Conservation (phyloP, 163 green algal genomes). For the Chlamydomonas reinhardtii region DNA sequence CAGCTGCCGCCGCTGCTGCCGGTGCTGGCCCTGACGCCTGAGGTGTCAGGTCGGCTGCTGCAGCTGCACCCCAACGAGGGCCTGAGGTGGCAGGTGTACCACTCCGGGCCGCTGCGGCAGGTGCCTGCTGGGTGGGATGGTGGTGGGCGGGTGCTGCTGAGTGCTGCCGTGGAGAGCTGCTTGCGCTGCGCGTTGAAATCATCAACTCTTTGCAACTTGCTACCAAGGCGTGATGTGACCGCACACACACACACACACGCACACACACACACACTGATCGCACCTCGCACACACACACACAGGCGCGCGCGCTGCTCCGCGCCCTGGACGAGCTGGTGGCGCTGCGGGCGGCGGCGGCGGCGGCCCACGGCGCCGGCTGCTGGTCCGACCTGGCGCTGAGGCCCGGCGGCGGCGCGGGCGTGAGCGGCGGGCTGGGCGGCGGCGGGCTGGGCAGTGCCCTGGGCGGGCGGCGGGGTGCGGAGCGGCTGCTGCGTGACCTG, state of each 20-base stretch:
- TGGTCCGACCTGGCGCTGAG: constrained; percentile 19
- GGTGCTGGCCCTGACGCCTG: constrained; percentile 7
- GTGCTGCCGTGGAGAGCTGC: too few species aligned
- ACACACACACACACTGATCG: too few species aligned
- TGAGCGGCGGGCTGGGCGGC: neutral
- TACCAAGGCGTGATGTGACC: too few species aligned
- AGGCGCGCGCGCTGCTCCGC: constrained; percentile 18
- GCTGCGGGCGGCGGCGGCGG: constrained; percentile 8
- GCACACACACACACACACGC: too few species aligned
- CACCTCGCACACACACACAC: too few species aligned
- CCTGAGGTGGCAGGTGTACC: constrained; percentile 27
- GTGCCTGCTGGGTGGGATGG: neutral
- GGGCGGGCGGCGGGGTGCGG: neutral
- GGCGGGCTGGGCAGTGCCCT: constrained; percentile 8
- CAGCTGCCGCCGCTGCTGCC: neutral
- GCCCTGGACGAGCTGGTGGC: constrained; percentile 1
- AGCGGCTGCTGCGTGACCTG: constrained; percentile 28
- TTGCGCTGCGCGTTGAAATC: too few species aligned
- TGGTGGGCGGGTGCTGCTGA: neutral
- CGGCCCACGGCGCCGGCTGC: constrained; percentile 3
- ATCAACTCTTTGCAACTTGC: too few species aligned
- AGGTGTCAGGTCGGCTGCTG: constrained; percentile 13
- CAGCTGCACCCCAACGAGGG: constrained; percentile 29
- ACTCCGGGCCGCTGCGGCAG: constrained; percentile 5
- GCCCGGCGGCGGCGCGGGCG: neutral